Base-by-base conservation (phyloP, 2,329 filamentous ascomycete species). In the Talaromyces sp. region DNA sequence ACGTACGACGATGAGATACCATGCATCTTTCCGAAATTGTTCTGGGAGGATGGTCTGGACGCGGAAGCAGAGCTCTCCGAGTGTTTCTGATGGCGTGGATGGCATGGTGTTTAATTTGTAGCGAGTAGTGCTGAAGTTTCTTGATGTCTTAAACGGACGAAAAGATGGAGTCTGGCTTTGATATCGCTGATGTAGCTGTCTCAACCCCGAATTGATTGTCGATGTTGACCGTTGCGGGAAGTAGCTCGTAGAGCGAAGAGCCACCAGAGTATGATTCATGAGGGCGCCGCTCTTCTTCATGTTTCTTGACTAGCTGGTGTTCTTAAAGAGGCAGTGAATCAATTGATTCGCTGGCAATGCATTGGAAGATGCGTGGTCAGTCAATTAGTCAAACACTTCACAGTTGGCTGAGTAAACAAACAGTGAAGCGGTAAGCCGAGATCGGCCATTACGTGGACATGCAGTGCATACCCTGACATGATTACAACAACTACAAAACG, bases 1-100 rank as follows among this genome's bases (percentile, higher is more conserved):
- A 68, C 74, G 68, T 60, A 78, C 77, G 44, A 75, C 68, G 73
- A 77, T 40, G 75, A 78, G 14, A 72, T 83, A 68, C 83, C 82
- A 63, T 72, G 81, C 70, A 81, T 84, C 66, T 84, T 93, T 4
- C 89, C 92, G 3, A 75, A 82, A 14, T 82, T 96, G 66, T 28
- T 68, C 65, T 8, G 71, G 67, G 18, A 72, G 58, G 40, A 66
- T 37, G 9, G 37, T 58, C 63, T 71, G 71, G 16, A 71, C 69
- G 28, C 66, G 62, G 23, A 62, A 60, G 64, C 68, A 68, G n/a
- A 75, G 69, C 8, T 65, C 61, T 55, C 59, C 57, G n/a, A 64
- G 63, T 60, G 62, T 63, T 65, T 88, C 44, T 16, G 60, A 61
- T 21, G 40, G 9, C 16, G 21, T 31, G 23, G 37, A 25, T 7